Evolutionary conservation across 768 basidiomycete species (phyloP).

Genomic region (Boletus sp.): DNA sequence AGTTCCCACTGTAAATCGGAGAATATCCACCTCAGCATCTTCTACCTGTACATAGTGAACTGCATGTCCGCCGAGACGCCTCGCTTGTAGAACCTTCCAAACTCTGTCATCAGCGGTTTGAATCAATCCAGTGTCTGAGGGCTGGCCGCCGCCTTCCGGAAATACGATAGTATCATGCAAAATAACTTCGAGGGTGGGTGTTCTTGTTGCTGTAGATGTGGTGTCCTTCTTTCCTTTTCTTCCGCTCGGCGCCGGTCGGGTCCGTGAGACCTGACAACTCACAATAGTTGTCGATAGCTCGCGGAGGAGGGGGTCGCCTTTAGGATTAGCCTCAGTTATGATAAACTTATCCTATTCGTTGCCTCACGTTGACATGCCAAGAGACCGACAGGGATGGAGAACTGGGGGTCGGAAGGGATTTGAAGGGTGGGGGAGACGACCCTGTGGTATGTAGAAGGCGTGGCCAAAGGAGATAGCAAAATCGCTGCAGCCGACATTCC

Average conservation of each 20-base stretch:
- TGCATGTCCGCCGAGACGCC: slow-evolving; percentile 68
- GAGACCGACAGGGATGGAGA: slow-evolving; percentile 68
- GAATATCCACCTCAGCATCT: slow-evolving; percentile 39
- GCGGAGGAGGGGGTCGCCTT: slow-evolving; percentile 69
- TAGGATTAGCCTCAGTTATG: slow-evolving; percentile 6
- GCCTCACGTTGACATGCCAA: slow-evolving; percentile 72
- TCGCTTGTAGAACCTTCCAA: slow-evolving; percentile 63
- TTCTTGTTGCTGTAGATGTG: slow-evolving; percentile 40
- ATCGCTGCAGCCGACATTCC: slow-evolving; percentile 38
- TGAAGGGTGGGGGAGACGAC: slow-evolving; percentile 56
- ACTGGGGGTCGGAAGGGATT: slow-evolving; percentile 48
- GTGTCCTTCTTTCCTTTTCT: slow-evolving; percentile 57
- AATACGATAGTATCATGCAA: slow-evolving; percentile 78
- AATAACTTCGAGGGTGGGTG: slow-evolving; percentile 59
- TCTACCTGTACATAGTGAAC: slow-evolving; percentile 63
- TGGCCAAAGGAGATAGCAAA: slow-evolving; percentile 40
- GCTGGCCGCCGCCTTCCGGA: slow-evolving; percentile 82
- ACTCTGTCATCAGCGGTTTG: slow-evolving; percentile 40
- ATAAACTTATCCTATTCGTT: slow-evolving; percentile 5
- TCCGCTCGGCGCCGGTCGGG: slow-evolving; percentile 35
- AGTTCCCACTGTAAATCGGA: slow-evolving; percentile 49
- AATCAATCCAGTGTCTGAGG: slow-evolving; percentile 66
- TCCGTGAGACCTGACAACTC: slow-evolving; percentile 45
- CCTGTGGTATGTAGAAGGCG: slow-evolving; percentile 60
- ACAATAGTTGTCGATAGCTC: slow-evolving; percentile 57